Evolutionary conservation across 129 eudicot genomes (phyloP), one percentile per base, ranked within the genome.

Genomic region (Centaurea solstitialis): DNA sequence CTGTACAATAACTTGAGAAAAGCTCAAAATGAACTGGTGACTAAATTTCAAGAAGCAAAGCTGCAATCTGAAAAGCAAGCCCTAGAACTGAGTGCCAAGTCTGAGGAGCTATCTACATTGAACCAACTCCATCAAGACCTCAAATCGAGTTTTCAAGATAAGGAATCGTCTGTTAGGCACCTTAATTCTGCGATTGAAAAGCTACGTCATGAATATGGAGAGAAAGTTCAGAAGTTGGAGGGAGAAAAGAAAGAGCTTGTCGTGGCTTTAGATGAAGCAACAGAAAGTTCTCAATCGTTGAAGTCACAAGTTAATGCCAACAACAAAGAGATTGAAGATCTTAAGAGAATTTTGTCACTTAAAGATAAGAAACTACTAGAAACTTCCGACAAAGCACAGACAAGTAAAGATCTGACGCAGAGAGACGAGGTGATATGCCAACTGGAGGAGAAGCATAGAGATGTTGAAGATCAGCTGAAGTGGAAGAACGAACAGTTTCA

Each of bases 401-500:
- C 33, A 73, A 67, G 75, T 11, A 85, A 83, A 74, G 88, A 85
- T 38, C 33, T 87, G 86, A 76, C 50, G 35, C 81, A 85, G 20
- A 85, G 90, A 77, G 88, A 85, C 10, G 89, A 83, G 47, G 67
- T 76, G 70, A 88, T 92, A 68, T 66, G 62, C 5, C 66, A 81
- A 72, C 70, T 88, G 72, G 94, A 92, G 84, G 91, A 89, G 80
- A 79, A 92, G 73, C 77, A 38, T 80, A 80, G 82, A 66, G 76
- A 70, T 22, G 24, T 84, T 68, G 77, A 86, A 80, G 94, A 89
- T 71, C 90, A 84, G 77, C 66, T 92, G 43, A 92, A 89, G 76
- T 88, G 94, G 97, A 89, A 86, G 81, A 88, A 72, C 33, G 94
- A 92, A 62, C 89, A 92, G 84, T 92, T 92, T 84, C 84, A 75